phyloP scores from a whole-genome alignment of 1,139 yeast species.

The Saccharomyces hybrid region DNA sequence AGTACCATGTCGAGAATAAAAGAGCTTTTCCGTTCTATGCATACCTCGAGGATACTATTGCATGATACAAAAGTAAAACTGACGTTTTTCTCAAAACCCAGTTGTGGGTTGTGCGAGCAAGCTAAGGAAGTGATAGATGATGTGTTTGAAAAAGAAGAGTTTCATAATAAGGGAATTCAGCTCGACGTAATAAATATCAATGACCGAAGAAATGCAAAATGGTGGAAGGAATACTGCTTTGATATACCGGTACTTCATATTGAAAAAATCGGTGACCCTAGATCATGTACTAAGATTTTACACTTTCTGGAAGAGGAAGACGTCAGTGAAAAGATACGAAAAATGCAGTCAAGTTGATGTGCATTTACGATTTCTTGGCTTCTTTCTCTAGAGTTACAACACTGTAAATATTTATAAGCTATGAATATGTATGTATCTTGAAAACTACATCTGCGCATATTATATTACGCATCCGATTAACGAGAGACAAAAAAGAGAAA shows the following conservation, averaged over 20 bases:
- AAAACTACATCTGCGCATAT: not conserved
- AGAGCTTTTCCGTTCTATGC: not conserved
- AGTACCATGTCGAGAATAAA: not conserved
- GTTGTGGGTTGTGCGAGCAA: slow-evolving; percentile 70
- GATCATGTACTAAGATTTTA: slow-evolving; percentile 58
- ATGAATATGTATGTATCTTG: not conserved
- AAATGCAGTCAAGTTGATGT: not conserved
- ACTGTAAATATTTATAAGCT: slow-evolving; percentile 1
- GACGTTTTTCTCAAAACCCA: slow-evolving; percentile 69
- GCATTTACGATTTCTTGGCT: not conserved
- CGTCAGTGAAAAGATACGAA: slow-evolving; percentile 43
- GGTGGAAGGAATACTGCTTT: slow-evolving; percentile 80
- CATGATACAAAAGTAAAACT: slow-evolving; percentile 27
- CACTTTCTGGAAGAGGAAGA: slow-evolving; percentile 61
- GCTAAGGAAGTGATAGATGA: slow-evolving; percentile 52
- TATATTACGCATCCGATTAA: not conserved
- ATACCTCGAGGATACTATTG: not conserved
- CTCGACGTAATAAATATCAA: slow-evolving; percentile 58
- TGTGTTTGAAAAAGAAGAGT: slow-evolving; percentile 27
- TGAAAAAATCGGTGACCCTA: slow-evolving; percentile 40
- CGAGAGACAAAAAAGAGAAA: not conserved
- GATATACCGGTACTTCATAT: slow-evolving; percentile 88
- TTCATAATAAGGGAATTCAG: slow-evolving; percentile 30
- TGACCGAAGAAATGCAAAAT: slow-evolving; percentile 54
- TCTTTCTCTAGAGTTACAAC: not conserved